Percentiles rank a stretch among this genome's conserved stretches.
Evolutionary conservation across 2,329 filamentous ascomycete genomes (phyloP).

Genomic region (Orbilia blumenaviensis): DNA sequence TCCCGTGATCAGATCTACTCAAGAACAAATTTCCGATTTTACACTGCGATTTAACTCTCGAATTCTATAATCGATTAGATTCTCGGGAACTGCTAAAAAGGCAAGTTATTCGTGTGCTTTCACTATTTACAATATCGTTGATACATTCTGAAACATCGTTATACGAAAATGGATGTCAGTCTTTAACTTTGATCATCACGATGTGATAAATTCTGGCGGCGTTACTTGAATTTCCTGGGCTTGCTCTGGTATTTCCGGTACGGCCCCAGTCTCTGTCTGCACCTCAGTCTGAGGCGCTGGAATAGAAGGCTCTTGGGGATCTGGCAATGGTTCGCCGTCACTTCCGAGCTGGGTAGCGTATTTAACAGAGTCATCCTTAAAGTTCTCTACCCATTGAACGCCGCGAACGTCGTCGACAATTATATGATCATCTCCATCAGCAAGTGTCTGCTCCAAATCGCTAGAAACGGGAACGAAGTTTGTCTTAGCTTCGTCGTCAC

Average conservation of each 20-base stretch:
- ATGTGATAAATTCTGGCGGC: neutral
- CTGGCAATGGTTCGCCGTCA: neutral
- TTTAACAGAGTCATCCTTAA: neutral
- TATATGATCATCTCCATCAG: slow-evolving; percentile 12
- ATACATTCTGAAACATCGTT: too few relatives aligned
- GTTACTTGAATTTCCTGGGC: neutral
- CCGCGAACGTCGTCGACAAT: neutral
- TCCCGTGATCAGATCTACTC: too few relatives aligned
- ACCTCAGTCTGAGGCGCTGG: neutral
- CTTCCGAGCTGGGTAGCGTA: slow-evolving; percentile 6
- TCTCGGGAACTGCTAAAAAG: too few relatives aligned
- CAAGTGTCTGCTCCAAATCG: neutral
- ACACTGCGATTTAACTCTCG: too few relatives aligned
- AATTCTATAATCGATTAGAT: too few relatives aligned
- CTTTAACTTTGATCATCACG: too few relatives aligned
- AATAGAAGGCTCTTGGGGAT: neutral
- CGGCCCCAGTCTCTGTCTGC: neutral
- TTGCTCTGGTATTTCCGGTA: neutral
- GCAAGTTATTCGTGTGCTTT: too few relatives aligned
- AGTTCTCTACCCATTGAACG: slow-evolving; percentile 3
- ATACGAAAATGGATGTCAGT: too few relatives aligned
- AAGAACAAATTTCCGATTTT: too few relatives aligned
- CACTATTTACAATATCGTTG: too few relatives aligned
- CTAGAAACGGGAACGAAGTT: slow-evolving; percentile 14
- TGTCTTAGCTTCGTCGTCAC: neutral